Conservation (phyloP, 352 stramenopile species). For the Phytophthora colocasiae region DNA sequence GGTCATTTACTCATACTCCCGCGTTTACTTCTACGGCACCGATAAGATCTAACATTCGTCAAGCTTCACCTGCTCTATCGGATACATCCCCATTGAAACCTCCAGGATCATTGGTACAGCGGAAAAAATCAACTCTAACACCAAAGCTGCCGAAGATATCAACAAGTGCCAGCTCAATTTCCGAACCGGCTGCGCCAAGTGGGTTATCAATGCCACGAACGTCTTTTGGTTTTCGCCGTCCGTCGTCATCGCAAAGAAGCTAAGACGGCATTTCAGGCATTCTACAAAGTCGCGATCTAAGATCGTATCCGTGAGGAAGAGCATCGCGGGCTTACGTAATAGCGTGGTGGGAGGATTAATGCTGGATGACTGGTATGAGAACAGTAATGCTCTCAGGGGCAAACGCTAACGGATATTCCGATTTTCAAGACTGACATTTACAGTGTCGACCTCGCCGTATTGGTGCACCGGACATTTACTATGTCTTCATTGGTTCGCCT, state of each 20-base stretch:
- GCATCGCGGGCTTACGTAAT: no score
- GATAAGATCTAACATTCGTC: conserved; percentile 7
- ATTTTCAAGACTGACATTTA: no score
- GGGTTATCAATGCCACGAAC: conserved; percentile 21
- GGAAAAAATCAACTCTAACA: neutral
- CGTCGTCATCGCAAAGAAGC: conserved; percentile 17
- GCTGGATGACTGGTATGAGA: no score
- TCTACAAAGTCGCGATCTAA: no score
- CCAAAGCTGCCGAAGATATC: conserved; percentile 2
- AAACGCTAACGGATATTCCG: no score
- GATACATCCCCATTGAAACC: conserved; percentile 9
- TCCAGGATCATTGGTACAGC: neutral
- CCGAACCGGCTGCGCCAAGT: conserved; percentile 21
- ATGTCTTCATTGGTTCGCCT: no score
- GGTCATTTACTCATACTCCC: conserved; percentile 18
- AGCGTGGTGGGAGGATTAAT: no score
- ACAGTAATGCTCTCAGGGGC: no score
- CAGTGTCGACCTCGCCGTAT: no score
- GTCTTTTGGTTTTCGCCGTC: conserved; percentile 37
- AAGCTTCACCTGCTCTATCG: conserved; percentile 1
- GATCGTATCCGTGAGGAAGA: no score
- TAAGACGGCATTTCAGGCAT: neutral
- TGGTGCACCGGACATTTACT: no score
- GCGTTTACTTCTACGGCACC: neutral
- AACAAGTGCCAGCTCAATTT: conserved; percentile 4